phyloP scores from a whole-genome alignment of 257 asterid genomes.

The Lantana camara region DNA sequence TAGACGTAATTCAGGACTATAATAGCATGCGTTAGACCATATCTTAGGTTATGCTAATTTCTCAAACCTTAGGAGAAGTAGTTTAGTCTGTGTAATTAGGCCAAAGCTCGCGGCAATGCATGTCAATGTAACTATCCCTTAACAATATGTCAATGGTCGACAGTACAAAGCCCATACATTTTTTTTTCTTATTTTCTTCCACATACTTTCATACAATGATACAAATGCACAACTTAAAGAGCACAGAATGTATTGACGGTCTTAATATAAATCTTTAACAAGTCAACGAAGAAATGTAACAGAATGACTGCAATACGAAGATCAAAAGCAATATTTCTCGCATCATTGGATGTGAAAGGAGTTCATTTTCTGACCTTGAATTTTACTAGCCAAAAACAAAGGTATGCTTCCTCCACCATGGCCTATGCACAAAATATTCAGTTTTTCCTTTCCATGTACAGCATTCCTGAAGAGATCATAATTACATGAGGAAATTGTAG shows the following conservation, averaged over 20 bases:
- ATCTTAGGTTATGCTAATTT: too few relatives aligned
- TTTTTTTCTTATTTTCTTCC: too few relatives aligned
- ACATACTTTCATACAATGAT: background rate
- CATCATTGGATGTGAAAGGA: background rate
- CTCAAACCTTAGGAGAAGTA: too few relatives aligned
- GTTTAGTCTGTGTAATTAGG: too few relatives aligned
- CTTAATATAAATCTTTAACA: background rate
- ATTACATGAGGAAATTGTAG: conserved; percentile 55
- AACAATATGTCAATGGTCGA: too few relatives aligned
- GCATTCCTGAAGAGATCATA: conserved; percentile 58
- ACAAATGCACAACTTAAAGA: background rate
- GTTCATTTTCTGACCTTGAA: conserved; percentile 57
- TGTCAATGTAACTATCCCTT: background rate
- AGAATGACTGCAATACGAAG: background rate
- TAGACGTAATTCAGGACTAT: too few relatives aligned
- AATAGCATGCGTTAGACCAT: too few relatives aligned
- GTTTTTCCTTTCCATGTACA: conserved; percentile 52
- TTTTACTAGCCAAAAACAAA: conserved; percentile 68
- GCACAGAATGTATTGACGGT: background rate
- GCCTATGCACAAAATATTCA: conserved; percentile 81
- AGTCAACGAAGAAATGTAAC: background rate
- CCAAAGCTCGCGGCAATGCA: too few relatives aligned
- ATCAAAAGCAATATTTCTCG: background rate
- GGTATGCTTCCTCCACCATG: conserved; percentile 99
- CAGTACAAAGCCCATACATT: background rate